Evolutionary conservation across 768 basidiomycete genomes (phyloP).

Genomic region (Boletus subparvulus): DNA sequence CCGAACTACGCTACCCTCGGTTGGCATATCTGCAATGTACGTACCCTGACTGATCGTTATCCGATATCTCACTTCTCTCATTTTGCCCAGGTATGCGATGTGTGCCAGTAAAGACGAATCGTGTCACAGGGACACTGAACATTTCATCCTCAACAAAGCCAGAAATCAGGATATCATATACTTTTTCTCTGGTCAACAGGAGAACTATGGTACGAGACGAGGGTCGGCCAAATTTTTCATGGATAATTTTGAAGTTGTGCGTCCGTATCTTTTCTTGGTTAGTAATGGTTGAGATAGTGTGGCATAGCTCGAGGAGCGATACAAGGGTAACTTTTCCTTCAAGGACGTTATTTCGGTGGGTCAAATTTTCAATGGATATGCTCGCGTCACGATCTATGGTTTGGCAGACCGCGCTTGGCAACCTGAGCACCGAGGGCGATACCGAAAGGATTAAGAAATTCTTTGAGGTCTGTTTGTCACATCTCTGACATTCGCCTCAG

Average conservation of each 20-base stretch:
- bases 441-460: slow-evolving; percentile 59
- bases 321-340: slow-evolving; percentile 67
- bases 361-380: neutral
- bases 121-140: slow-evolving; percentile 62
- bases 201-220: slow-evolving; percentile 57
- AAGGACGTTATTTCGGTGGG: slow-evolving; percentile 53
- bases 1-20: slow-evolving; percentile 70
- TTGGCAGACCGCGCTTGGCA: slow-evolving; percentile 37
- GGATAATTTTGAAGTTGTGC: slow-evolving; percentile 63
- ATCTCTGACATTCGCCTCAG: neutral
- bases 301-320: slow-evolving; percentile 60
- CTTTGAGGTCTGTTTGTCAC: slow-evolving; percentile 59
- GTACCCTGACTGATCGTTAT: slow-evolving; percentile 17
- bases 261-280: slow-evolving; percentile 21
- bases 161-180: slow-evolving; percentile 62
- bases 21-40: slow-evolving; percentile 64
- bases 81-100: slow-evolving; percentile 55
- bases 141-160: slow-evolving; percentile 53
- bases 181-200: slow-evolving; percentile 59
- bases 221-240: slow-evolving; percentile 61
- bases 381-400: slow-evolving; percentile 7
- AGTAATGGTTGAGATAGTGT: neutral
- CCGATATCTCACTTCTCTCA: neutral
- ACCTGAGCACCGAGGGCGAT: slow-evolving; percentile 69
- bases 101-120: slow-evolving; percentile 54